These are phyloP conservation scores for Aethionema arabicum DNA, from an alignment of 345 rosid genomes.

Conservation along the genomic window DNA sequence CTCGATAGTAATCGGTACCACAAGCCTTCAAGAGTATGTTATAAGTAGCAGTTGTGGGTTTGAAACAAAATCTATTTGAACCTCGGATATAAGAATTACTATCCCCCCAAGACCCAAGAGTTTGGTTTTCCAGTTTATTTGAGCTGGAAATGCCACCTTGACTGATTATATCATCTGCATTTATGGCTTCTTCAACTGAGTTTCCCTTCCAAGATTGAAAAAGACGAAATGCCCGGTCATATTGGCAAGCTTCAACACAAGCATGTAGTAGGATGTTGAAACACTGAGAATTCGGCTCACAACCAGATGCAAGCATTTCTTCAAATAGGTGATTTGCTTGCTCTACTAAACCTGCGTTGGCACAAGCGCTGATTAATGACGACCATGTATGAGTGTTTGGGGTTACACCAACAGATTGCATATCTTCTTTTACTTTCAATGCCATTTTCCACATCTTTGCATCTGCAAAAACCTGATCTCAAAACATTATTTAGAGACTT, in stretches of 20 bases:
- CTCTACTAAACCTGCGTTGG: constrained; percentile 85
- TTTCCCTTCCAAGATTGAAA: constrained; percentile 63
- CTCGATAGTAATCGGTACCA: constrained; percentile 65
- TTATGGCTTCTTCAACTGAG: constrained; percentile 33
- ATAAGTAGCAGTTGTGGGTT: constrained; percentile 70
- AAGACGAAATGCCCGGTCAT: constrained; percentile 92
- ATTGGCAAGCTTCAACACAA: constrained; percentile 85
- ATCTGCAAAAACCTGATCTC: constrained; percentile 76
- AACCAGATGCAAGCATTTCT: constrained; percentile 84
- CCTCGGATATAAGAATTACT: constrained; percentile 38
- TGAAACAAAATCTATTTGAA: constrained; percentile 50
- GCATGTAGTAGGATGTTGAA: constrained; percentile 86
- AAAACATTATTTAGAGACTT: constrained; percentile 21
- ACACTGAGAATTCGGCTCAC: constrained; percentile 82
- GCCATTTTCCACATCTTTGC: constrained; percentile 93
- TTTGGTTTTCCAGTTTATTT: constrained; percentile 23
- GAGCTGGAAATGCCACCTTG: constrained; percentile 20
- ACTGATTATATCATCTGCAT: constrained; percentile 30
- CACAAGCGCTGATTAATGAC: constrained; percentile 87
- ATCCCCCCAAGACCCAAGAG: constrained; percentile 29
- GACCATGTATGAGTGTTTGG: constrained; percentile 88
- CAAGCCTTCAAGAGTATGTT: constrained; percentile 87
- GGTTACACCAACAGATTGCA: constrained; percentile 67
- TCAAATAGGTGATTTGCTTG: constrained; percentile 69
- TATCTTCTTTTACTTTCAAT: constrained; percentile 74